Conservation (phyloP, 495 filamentous ascomycete species). For the Tuber microsphaerosporum region DNA sequence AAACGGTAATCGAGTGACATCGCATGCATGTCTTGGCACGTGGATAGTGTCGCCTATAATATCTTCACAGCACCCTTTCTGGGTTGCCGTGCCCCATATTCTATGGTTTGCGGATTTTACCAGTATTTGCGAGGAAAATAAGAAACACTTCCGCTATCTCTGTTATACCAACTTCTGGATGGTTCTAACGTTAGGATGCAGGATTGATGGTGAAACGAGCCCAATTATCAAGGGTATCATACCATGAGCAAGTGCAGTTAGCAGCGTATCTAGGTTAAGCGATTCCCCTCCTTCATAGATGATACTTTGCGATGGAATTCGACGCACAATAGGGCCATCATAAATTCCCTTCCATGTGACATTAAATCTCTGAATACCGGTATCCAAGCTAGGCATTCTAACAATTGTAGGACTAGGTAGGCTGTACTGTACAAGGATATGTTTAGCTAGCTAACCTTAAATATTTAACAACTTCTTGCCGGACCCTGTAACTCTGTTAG, state of each 20-base stretch:
- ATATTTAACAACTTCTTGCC: too few species aligned
- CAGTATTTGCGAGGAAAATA: not conserved
- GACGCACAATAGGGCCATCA: not conserved
- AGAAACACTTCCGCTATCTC: not conserved
- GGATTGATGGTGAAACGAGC: too few species aligned
- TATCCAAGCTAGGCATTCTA: not conserved
- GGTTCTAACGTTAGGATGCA: too few species aligned
- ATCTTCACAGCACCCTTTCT: not conserved
- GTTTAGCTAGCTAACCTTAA: too few species aligned
- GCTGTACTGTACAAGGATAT: too few species aligned
- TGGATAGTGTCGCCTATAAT: not conserved
- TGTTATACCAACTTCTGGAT: too few species aligned
- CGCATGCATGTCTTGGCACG: not conserved
- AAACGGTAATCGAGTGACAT: not conserved
- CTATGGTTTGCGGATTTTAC: too few species aligned
- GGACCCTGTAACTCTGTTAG: too few species aligned
- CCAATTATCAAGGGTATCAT: not conserved
- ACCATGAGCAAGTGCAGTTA: not conserved
- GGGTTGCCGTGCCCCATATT: not conserved
- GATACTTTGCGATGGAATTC: not conserved
- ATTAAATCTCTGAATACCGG: not conserved
- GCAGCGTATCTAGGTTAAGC: not conserved
- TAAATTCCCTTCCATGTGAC: not conserved
- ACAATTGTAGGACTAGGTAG: not conserved
- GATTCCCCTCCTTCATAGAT: not conserved